A percentile compares a stretch with the other conserved stretches of the same genome.
phyloP scores from a whole-genome alignment of 1,139 yeast species.

The Spencermartinsiella ligniputridi region DNA sequence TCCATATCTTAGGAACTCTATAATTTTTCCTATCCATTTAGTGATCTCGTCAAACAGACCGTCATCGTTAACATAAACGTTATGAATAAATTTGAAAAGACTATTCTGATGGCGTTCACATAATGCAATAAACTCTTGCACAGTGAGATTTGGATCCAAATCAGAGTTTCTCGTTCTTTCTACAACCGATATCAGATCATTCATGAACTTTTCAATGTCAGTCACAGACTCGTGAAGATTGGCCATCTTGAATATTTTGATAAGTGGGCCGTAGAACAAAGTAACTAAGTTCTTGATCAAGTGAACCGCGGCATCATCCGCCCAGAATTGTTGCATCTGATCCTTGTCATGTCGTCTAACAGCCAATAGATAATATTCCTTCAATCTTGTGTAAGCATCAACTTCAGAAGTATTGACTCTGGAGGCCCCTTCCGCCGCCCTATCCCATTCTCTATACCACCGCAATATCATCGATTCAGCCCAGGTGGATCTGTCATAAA shows the following conservation, averaged over 20 bases:
- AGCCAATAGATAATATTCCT: conserved; percentile 59
- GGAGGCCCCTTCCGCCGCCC: conserved; percentile 25
- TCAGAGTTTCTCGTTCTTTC: conserved; percentile 44
- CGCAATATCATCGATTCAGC: conserved; percentile 19
- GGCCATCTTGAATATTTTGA: conserved; percentile 69
- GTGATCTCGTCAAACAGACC: conserved; percentile 69
- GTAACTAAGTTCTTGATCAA: conserved; percentile 69
- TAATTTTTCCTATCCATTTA: conserved; percentile 61
- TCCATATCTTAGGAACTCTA: conserved; percentile 58
- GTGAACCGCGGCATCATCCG: conserved; percentile 71
- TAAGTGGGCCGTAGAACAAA: conserved; percentile 79
- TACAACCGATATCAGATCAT: conserved; percentile 58
- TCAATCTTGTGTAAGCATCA: conserved; percentile 45
- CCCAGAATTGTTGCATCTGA: conserved; percentile 71
- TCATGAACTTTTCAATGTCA: conserved; percentile 67
- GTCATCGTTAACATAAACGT: conserved; percentile 68
- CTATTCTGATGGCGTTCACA: conserved; percentile 67
- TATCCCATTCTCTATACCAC: conserved; percentile 39
- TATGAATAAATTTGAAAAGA: conserved; percentile 70
- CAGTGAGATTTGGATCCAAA: conserved; percentile 50
- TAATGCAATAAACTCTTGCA: conserved; percentile 58
- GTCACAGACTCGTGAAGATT: conserved; percentile 71
- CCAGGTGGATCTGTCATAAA: conserved; percentile 3
- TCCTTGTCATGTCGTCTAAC: conserved; percentile 72
- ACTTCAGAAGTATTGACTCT: conserved; percentile 16